Evolutionary conservation across 441 rosid species (phyloP), one percentile per base, ranked within the genome.

Genomic region (Viola pubescens): DNA sequence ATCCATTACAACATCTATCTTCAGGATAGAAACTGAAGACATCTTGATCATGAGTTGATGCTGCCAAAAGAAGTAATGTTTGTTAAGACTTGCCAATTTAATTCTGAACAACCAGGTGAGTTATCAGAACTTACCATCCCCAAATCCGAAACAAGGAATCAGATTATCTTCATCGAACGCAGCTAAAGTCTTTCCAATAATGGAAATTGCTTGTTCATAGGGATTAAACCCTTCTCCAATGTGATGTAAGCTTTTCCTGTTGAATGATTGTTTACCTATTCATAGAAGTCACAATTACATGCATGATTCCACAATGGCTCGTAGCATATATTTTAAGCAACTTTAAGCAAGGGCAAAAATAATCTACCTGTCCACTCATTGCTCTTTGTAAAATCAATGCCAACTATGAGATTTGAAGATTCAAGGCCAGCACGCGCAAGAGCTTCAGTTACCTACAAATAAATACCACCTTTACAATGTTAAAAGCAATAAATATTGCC

Each of bases 301-400:
- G 57, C 5, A 41, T 39, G 59, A 26, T 53, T 55, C 52, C 26
- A 44, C 34, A 13, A 71, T 48, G 39, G 26, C 54, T 56, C 45
- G 48, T 6, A 50, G 41, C 14, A 54, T n/a, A 48, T 48, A 7
- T 46, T 9, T 7, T 6, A 46, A 43, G 46, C 46, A 34, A 48
- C 45, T 6, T 37, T n/a, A 42, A 56, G 54, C 19, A 50, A 55
- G 43, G 41, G 58, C 62, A 52, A 60, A 41, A 8, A 63, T 57
- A 57, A 10, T 38, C 7, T 68, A 86, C 97, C 97, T 77, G 97
- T 88, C 96, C 97, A 88, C 63, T 91, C 97, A 3, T 90, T 90
- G 75, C 97, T 90, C 81, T 90, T 90, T 0, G 97, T 90, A 76
- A 90, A 85, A 79, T 90, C 97, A 69, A 90, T 78, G 52, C 97